These are phyloP conservation scores for Geosmithia morbida DNA, from an alignment of 2,329 filamentous ascomycete genomes.

Conservation along the genomic window DNA sequence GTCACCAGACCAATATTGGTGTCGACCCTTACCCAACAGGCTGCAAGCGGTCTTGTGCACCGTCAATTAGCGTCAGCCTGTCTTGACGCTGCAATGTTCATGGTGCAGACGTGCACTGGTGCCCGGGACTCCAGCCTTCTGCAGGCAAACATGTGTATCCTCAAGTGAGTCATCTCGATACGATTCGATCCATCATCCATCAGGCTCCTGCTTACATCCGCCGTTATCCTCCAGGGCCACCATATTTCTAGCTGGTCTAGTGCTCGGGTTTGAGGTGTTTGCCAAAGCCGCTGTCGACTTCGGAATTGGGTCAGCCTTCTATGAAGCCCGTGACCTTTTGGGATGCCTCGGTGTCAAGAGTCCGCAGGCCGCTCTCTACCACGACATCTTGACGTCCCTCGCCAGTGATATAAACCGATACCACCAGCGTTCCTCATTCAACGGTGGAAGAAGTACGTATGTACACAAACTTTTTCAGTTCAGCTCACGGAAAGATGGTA, in stretches of 20 bases:
- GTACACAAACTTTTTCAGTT: conserved; percentile 12
- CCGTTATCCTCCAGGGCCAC: conserved; percentile 24
- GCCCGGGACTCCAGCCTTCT: conserved; percentile 27
- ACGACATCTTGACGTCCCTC: conserved; percentile 35
- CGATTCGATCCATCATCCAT: not conserved
- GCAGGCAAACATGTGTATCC: conserved; percentile 40
- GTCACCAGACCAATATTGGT: conserved; percentile 41
- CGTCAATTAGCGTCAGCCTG: conserved; percentile 33
- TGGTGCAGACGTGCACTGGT: conserved; percentile 38
- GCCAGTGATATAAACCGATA: conserved; percentile 27
- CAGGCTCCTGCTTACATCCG: not conserved
- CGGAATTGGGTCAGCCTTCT: conserved; percentile 32
- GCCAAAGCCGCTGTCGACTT: conserved; percentile 27
- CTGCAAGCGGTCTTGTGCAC: conserved; percentile 12
- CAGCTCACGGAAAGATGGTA: conserved; percentile 1
- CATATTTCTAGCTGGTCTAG: conserved; percentile 40
- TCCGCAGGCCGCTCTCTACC: conserved; percentile 41
- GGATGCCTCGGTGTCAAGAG: conserved; percentile 30
- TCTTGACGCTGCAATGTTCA: conserved; percentile 37
- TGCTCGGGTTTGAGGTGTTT: conserved; percentile 42
- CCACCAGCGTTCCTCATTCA: conserved; percentile 10
- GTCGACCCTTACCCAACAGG: conserved; percentile 26
- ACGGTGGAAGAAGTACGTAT: conserved; percentile 11
- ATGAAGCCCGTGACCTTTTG: conserved; percentile 33
- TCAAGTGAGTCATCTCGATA: conserved; percentile 30